phyloP scores from a whole-genome alignment of 345 rosid genomes.

The Acer yangbiense region DNA sequence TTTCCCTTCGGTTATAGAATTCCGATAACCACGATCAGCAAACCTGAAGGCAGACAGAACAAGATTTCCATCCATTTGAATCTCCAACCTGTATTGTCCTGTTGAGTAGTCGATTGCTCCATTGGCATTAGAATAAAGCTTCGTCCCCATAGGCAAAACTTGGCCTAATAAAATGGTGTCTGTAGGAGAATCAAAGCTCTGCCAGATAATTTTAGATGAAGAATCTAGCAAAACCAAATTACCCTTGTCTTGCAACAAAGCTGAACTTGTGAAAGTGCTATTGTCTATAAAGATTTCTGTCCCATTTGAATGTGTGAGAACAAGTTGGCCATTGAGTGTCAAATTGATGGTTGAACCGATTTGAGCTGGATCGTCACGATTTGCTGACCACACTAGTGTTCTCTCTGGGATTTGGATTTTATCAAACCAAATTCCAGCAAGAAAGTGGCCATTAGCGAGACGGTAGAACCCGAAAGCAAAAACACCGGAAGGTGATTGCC shows the following conservation, averaged over 20 bases:
- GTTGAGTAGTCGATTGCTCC: conserved; percentile 32
- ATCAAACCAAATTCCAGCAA: conserved; percentile 37
- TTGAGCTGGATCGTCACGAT: conserved; percentile 36
- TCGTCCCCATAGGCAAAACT: conserved; percentile 25
- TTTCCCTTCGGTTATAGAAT: conserved; percentile 8
- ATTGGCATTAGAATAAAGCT: conserved; percentile 29
- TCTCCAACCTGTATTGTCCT: conserved; percentile 32
- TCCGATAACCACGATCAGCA: conserved; percentile 38
- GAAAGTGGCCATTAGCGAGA: conserved; percentile 22
- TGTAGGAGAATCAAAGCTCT: conserved; percentile 34
- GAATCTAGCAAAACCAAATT: conserved; percentile 25
- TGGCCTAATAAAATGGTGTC: conserved; percentile 35
- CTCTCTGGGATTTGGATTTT: conserved; percentile 31
- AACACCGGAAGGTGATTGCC: conserved; percentile 34
- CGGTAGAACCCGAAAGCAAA: conserved; percentile 40
- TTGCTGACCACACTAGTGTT: conserved; percentile 39
- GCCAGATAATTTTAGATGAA: conserved; percentile 27
- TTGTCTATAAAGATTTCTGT: conserved; percentile 21
- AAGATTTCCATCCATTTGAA: conserved; percentile 36
- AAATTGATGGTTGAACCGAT: conserved; percentile 25
- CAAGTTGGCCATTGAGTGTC: conserved; percentile 28
- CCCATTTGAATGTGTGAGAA: conserved; percentile 28
- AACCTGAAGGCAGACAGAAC: conserved; percentile 31
- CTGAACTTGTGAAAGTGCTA: conserved; percentile 21
- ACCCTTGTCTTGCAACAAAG: conserved; percentile 29